A percentile compares a stretch with the other conserved stretches of the same genome.
These are phyloP conservation scores for Infundibulicybe gibba DNA, from an alignment of 768 basidiomycete species.

Conservation along the genomic window DNA sequence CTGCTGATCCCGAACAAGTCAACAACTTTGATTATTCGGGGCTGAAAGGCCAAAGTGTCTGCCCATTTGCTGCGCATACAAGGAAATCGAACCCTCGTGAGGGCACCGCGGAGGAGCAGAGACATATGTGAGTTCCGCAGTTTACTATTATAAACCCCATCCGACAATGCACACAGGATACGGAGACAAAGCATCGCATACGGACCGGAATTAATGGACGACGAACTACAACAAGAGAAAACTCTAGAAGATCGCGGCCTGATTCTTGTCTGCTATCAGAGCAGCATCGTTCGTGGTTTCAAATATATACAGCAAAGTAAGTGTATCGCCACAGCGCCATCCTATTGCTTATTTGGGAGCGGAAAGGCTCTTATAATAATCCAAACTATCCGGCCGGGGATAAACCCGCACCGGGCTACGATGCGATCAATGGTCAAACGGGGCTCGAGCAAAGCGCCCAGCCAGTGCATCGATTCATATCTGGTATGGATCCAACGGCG, in stretches of 20 bases:
- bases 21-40: constrained; percentile 20
- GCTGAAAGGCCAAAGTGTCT: constrained; percentile 6
- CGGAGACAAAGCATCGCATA: constrained; percentile 8
- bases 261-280: constrained; percentile 10
- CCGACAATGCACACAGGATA: constrained; percentile 2
- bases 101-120: too few relatives aligned
- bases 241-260: constrained; percentile 9
- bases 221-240: constrained; percentile 3
- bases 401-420: constrained; percentile 8
- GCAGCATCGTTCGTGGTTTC: constrained; percentile 15
- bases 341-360: too few relatives aligned
- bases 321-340: neutral
- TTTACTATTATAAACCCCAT: neutral
- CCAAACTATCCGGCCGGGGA: constrained; percentile 10
- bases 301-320: constrained; percentile 8
- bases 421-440: constrained; percentile 12
- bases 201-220: constrained; percentile 5
- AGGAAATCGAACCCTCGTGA: constrained; percentile 14
- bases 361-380: constrained; percentile 9
- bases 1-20: constrained; percentile 6
- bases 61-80: constrained; percentile 14
- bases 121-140: too few relatives aligned
- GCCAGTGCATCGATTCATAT: constrained; percentile 6
- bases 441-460: constrained; percentile 3
- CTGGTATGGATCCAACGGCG: constrained; percentile 6